phyloP scores from a whole-genome alignment of 768 basidiomycete species.

The Melanogaster broomeanus region DNA sequence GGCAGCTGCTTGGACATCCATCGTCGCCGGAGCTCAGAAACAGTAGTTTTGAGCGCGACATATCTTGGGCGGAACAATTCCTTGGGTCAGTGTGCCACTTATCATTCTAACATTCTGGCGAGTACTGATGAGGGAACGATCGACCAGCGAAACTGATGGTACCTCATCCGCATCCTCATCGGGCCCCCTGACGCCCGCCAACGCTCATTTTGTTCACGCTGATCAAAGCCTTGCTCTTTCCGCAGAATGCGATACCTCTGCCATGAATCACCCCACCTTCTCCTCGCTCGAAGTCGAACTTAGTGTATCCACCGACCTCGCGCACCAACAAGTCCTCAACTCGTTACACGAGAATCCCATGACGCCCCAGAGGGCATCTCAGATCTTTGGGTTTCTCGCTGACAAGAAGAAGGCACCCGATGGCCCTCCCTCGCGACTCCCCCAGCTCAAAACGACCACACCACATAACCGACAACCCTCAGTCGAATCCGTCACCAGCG shows the following conservation, averaged over 20 bases:
- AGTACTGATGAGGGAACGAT: slow-evolving; percentile 7
- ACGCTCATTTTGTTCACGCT: slow-evolving; percentile 39
- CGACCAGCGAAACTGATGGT: slow-evolving; percentile 45
- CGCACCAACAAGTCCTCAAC: slow-evolving; percentile 15
- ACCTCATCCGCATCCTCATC: slow-evolving; percentile 49
- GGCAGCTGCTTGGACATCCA: slow-evolving; percentile 67
- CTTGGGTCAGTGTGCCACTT: slow-evolving; percentile 49
- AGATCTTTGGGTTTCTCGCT: slow-evolving; percentile 73
- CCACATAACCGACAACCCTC: slow-evolving; percentile 24
- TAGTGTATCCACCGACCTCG: slow-evolving; percentile 50
- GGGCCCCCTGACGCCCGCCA: slow-evolving; percentile 52
- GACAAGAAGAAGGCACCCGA: slow-evolving; percentile 42
- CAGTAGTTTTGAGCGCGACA: slow-evolving; percentile 64
- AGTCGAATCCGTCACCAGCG: slow-evolving; percentile 24
- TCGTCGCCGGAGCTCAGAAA: slow-evolving; percentile 28
- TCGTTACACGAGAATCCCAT: slow-evolving; percentile 42
- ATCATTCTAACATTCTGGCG: background rate
- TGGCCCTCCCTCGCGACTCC: slow-evolving; percentile 35
- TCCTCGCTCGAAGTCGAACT: slow-evolving; percentile 79
- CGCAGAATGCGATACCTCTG: slow-evolving; percentile 48
- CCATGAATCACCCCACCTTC: slow-evolving; percentile 42
- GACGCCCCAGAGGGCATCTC: slow-evolving; percentile 69
- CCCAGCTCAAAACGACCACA: slow-evolving; percentile 27
- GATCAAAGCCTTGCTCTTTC: slow-evolving; percentile 40
- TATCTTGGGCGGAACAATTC: slow-evolving; percentile 82